Conservation (phyloP, 805 yeast species). For the Kluyveromyces siamensis region DNA sequence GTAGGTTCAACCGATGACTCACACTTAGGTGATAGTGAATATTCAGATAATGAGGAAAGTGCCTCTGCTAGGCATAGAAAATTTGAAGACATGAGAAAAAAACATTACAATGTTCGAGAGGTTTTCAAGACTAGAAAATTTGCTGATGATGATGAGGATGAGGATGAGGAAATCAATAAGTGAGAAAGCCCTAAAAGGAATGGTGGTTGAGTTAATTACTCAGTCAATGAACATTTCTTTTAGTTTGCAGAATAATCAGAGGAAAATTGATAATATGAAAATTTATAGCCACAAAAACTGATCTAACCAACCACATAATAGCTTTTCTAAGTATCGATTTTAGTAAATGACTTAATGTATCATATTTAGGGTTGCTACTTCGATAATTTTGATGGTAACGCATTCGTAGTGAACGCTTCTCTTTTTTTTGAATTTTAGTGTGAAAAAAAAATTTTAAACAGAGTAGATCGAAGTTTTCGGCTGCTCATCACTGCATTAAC, state of each 20-base stretch:
- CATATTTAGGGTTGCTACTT: neutral
- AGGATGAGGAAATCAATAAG: conserved; percentile 6
- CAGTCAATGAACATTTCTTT: neutral
- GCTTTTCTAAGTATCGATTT: neutral
- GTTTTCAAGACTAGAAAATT: conserved; percentile 25
- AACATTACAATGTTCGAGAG: conserved; percentile 60
- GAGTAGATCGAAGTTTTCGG: too few species aligned
- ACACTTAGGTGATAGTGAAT: conserved; percentile 29
- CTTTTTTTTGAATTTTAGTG: too few species aligned
- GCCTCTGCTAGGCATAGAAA: conserved; percentile 54
- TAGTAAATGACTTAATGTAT: neutral
- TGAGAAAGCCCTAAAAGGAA: neutral
- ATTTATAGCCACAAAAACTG: neutral
- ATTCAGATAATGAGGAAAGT: conserved; percentile 25
- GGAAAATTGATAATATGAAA: neutral
- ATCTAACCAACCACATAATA: neutral
- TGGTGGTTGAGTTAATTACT: too few species aligned
- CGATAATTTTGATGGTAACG: neutral
- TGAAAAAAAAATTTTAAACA: too few species aligned
- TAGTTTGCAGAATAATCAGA: neutral
- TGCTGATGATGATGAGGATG: conserved; percentile 15
- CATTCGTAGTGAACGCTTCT: neutral
- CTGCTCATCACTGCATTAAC: neutral
- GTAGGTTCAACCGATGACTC: conserved; percentile 29
- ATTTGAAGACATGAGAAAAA: conserved; percentile 73